Evolutionary conservation across 495 filamentous ascomycete genomes (phyloP).

Genomic region (Tuber borchii): DNA sequence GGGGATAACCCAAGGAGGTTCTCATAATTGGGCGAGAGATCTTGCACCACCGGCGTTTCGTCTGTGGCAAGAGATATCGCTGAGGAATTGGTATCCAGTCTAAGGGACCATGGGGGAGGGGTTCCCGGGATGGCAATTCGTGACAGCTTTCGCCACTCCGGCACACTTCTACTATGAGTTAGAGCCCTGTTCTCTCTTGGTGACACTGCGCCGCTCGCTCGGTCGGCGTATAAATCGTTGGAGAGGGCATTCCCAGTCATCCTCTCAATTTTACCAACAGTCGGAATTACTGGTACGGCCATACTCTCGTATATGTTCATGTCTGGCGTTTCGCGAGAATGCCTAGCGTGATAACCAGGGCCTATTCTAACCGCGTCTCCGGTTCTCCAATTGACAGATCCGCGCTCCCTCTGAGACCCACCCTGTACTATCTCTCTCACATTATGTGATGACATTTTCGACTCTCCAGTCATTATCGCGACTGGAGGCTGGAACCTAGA

Average conservation of each 20-base stretch:
- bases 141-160: conserved; percentile 10
- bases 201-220: conserved; percentile 22
- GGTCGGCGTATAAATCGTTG: conserved; percentile 32
- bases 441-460: conserved; percentile 7
- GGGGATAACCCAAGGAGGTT: conserved; percentile 14
- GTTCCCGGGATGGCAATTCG: conserved; percentile 1
- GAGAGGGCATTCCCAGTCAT: conserved; percentile 36
- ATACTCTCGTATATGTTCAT: conserved; percentile 5
- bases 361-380: conserved; percentile 9
- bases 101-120: neutral
- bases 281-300: conserved; percentile 4
- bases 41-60: conserved; percentile 11
- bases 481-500: conserved; percentile 7
- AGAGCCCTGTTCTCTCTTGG: conserved; percentile 18
- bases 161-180: conserved; percentile 8
- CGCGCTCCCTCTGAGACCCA: conserved; percentile 13
- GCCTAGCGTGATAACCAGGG: conserved; percentile 12
- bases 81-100: conserved; percentile 23
- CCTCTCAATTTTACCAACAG: conserved; percentile 36
- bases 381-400: neutral
- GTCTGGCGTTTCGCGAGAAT: neutral
- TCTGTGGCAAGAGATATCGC: conserved; percentile 24
- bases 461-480: conserved; percentile 12
- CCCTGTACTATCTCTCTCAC: conserved; percentile 13
- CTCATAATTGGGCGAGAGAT: conserved; percentile 16